Base-by-base conservation (phyloP, 2,329 filamentous ascomycete genomes). In the Pleochaeta shiraiana region DNA sequence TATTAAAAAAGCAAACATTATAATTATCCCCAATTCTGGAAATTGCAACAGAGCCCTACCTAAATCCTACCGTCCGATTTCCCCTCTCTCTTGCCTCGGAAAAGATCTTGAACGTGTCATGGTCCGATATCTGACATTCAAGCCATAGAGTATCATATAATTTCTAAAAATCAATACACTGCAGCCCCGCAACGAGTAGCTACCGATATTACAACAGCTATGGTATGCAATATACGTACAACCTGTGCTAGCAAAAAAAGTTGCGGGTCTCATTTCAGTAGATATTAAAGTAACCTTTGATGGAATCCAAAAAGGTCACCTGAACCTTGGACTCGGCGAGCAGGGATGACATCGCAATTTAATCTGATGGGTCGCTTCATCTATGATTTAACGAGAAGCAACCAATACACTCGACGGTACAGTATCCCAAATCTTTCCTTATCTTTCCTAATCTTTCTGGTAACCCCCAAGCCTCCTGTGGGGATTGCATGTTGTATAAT, bases 171-270 rank as follows among this genome's bases (percentile, higher is more conserved):
- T 31, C 33, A 61, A 39, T 61, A 33, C 26, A 39, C 3, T 61
- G 57, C 57, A 37, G 28, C 39, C 30, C 31, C 57, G 19, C 57
- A 19, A 30, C 33, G 31, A 11, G n/a, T n/a, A 30, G 57, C 57
- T 39, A 37, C 30, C 11, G 57, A 61, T 39, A 14, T 61, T 39
- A 61, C 33, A 7, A 39, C 57, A 39, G 57, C 31, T 14, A 24
- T 59, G 11, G 12, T 33, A 4, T 5, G 39, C 64, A 65, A 66
- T n/a, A n/a, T n/a, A n/a, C n/a, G n/a, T n/a, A n/a, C n/a, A n/a
- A n/a, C n/a, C n/a, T n/a, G n/a, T n/a, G n/a, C n/a, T n/a, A n/a
- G n/a, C n/a, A n/a, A n/a, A n/a, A 68, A 69, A 68, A 68, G 64
- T 67, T 53, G 31, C 50, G 19, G 28, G 57, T 26, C 37, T 61